Conservation (phyloP, 1,139 yeast genomes). For the Pichia cactophila region DNA sequence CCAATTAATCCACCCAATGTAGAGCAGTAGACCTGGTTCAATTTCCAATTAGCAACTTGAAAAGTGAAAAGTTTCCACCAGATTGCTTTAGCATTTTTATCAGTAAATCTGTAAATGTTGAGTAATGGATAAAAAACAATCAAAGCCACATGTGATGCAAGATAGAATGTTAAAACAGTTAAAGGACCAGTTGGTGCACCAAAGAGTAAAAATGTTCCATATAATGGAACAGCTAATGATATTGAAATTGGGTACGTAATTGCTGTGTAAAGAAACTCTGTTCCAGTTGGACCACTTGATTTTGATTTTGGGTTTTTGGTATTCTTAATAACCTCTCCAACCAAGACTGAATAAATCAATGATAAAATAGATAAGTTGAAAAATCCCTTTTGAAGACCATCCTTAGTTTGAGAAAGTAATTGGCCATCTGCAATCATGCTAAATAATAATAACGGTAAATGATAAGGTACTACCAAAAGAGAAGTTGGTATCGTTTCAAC, state of each 20-base stretch:
- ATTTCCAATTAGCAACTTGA: slow-evolving; percentile 24
- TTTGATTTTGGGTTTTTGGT: slow-evolving; percentile 9
- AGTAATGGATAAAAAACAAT: slow-evolving; percentile 60
- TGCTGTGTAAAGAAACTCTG: slow-evolving; percentile 22
- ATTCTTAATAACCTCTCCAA: slow-evolving; percentile 13
- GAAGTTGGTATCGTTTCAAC: slow-evolving; percentile 19
- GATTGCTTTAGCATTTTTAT: slow-evolving; percentile 19
- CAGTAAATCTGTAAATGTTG: slow-evolving; percentile 35
- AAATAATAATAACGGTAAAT: slow-evolving; percentile 33
- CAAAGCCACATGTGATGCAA: slow-evolving; percentile 60
- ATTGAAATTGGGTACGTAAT: slow-evolving; percentile 33
- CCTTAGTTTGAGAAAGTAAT: slow-evolving; percentile 10
- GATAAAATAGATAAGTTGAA: slow-evolving; percentile 9
- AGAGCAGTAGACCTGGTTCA: slow-evolving; percentile 35
- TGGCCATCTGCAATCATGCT: slow-evolving; percentile 22
- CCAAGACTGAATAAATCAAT: slow-evolving; percentile 13
- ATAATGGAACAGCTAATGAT: slow-evolving; percentile 45
- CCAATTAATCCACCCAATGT: slow-evolving; percentile 56
- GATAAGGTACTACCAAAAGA: slow-evolving; percentile 39
- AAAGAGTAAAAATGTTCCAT: slow-evolving; percentile 50
- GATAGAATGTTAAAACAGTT: slow-evolving; percentile 50
- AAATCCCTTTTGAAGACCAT: slow-evolving; percentile 13
- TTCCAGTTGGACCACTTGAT: slow-evolving; percentile 19
- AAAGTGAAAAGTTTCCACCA: slow-evolving; percentile 28
- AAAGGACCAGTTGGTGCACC: slow-evolving; percentile 77